These are phyloP conservation scores for Beauveria caledonica DNA, from an alignment of 2,329 filamentous ascomycete genomes.

Conservation along the genomic window DNA sequence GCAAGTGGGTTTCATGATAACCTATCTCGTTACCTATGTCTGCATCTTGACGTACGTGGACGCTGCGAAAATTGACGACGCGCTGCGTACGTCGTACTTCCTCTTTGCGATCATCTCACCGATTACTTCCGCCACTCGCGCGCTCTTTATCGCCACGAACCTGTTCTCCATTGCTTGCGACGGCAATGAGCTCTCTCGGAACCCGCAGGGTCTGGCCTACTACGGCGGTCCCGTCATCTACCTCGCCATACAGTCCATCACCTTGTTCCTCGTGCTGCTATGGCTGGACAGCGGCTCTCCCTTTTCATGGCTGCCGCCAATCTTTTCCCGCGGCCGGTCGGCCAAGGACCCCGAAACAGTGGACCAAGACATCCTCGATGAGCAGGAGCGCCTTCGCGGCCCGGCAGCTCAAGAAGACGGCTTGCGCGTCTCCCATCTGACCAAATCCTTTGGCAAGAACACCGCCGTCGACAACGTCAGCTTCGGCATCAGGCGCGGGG, in stretches of 20 bases:
- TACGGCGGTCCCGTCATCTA: slow-evolving; percentile 85
- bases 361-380: slow-evolving; percentile 56
- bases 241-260: slow-evolving; percentile 62
- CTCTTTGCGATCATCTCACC: slow-evolving; percentile 67
- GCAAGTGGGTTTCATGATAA: slow-evolving; percentile 63
- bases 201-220: slow-evolving; percentile 61
- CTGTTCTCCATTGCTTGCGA: slow-evolving; percentile 74
- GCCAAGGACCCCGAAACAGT: slow-evolving; percentile 22
- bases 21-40: slow-evolving; percentile 66
- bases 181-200: slow-evolving; percentile 51
- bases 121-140: slow-evolving; percentile 64
- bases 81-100: slow-evolving; percentile 65
- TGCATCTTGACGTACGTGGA: slow-evolving; percentile 67
- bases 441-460: slow-evolving; percentile 68
- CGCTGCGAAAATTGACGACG: slow-evolving; percentile 57
- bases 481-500: slow-evolving; percentile 69
- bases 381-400: slow-evolving; percentile 52
- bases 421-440: slow-evolving; percentile 70
- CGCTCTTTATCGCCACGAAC: slow-evolving; percentile 72
- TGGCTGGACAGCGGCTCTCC: slow-evolving; percentile 73
- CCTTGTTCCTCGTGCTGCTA: slow-evolving; percentile 65
- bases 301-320: slow-evolving; percentile 40
- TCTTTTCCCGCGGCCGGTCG: slow-evolving; percentile 28
- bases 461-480: slow-evolving; percentile 82
- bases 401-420: slow-evolving; percentile 43